Evolutionary conservation across 140 eudicot genomes (phyloP).

Genomic region (Senecio squalidus): DNA sequence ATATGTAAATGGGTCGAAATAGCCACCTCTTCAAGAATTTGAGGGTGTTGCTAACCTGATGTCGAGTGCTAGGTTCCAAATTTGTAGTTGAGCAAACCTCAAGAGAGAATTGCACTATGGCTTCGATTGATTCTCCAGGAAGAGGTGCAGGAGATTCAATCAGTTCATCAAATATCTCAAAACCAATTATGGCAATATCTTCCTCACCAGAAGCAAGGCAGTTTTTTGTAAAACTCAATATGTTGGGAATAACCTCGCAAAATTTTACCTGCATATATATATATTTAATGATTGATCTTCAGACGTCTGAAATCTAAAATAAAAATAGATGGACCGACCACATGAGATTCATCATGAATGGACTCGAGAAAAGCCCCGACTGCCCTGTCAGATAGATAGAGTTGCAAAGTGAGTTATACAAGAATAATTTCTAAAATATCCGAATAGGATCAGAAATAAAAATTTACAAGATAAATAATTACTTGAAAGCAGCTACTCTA

Average conservation of each 20-base stretch:
- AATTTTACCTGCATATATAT: conserved; percentile 56
- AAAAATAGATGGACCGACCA: conserved; percentile 46
- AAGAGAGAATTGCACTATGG: conserved; percentile 89
- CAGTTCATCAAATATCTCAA: conserved; percentile 89
- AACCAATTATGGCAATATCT: conserved; percentile 73
- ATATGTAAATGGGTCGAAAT: too few species aligned
- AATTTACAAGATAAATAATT: conserved; percentile 19
- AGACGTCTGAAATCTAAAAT: background rate
- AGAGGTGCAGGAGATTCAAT: conserved; percentile 94
- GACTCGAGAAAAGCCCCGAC: conserved; percentile 93
- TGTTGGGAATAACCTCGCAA: conserved; percentile 78
- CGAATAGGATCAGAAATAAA: background rate
- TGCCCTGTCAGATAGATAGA: conserved; percentile 50
- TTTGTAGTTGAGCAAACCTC: conserved; percentile 66
- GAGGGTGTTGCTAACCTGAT: conserved; percentile 47
- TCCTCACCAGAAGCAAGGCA: conserved; percentile 83
- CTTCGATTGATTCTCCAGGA: conserved; percentile 74
- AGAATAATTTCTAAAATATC: background rate
- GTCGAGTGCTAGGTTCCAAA: conserved; percentile 71
- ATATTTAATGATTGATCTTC: background rate
- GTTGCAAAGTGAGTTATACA: conserved; percentile 13
- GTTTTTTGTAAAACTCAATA: conserved; percentile 70
- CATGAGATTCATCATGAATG: conserved; percentile 73
- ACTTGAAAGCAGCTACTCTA: conserved; percentile 95
- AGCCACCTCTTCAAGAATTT: too few species aligned